Base-by-base conservation (phyloP, 768 basidiomycete genomes). In the Boletus fagicola region DNA sequence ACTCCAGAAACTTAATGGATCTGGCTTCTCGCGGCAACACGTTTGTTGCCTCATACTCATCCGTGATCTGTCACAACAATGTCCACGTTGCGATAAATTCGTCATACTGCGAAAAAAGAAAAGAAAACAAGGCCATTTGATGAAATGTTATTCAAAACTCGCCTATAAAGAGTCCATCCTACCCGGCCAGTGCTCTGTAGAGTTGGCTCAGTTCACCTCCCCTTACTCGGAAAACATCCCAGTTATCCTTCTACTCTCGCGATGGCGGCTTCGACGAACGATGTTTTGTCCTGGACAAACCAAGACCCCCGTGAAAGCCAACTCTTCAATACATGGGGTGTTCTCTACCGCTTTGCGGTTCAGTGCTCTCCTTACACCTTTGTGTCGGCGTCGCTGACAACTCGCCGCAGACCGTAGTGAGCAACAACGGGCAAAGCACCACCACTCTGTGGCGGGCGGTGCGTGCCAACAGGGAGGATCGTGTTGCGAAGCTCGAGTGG, bases 401-500 rank as follows among this genome's bases (percentile, higher is more conserved):
- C 42, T 57, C 58, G 50, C 42, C 26, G 56, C 66, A 92, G 90
- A 91, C 90, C 44, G 79, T 80, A 33, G 80, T 83, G 51, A 78
- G 73, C 65, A 74, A 78, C 58, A 86, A 75, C 62, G 90, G 88
- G 24, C 81, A 84, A 67, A 87, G 81, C 64, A 80, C 87, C 53
- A 92, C 90, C 24, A 91, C 88, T 22, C 77, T 93, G 55, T 90
- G 83, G 83, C 85, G 88, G 57, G 76, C 87, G n/a, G 86, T 90
- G 65, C 87, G 90, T 50, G 80, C 87, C 57, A 90, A 87, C 76
- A 90, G 88, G 70, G 90, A 92, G 76, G 91, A 94, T 71, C 86
- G 90, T 45, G 86, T 92, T 67, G 91, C 91, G 62, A 91, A 86
- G 76, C 83, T 93, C 52, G 92, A 94, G 73, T 94, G 91, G 91